Evolutionary conservation across 345 rosid genomes (phyloP), one percentile per base, ranked within the genome.

Genomic region (Gossypium thurberi): DNA sequence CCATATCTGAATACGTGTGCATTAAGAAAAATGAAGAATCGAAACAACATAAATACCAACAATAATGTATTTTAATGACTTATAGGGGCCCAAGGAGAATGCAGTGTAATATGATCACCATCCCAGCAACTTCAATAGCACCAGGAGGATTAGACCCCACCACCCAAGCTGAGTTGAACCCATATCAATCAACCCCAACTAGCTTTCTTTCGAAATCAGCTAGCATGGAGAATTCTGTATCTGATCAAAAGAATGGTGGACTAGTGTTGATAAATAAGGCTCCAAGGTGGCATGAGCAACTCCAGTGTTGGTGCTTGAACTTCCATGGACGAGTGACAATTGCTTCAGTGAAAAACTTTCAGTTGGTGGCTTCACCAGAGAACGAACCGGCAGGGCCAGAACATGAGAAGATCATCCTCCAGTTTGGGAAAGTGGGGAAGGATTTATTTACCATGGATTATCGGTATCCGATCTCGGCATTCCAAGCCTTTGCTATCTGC

Each of bases 241-340:
- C 74, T 46, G 57, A 58, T 77, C 67, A 59, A 78, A 85, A 78
- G 61, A 86, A 83, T 26, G 84, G 74, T 37, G 68, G 81, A 33
- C 63, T 90, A 62, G 85, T 84, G 10, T 79, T 90, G 71, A 88
- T 77, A 75, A 88, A 90, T 55, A 90, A 89, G 86, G 76, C 91
- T 43, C 96, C 93, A 50, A 78, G 93, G 76, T 90, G 96, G 93
- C 96, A 90, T n/a, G 93, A 87, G 75, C 93, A 90, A 76, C 88
- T 88, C 44, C 93, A 87, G 44, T 90, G 93, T 73, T 90, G 93
- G 96, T 88, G 96, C 82, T 76, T 88, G 74, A 90, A 90, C 74
- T 90, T 90, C 78, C 86, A 86, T 52, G 96, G 96, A 20, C 82
- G 91, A 51, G 96, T 90, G 42, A 90, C 93, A 0, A 89, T 90